These are phyloP conservation scores for Epichloe amarillans DNA, from an alignment of 2,329 filamentous ascomycete species.

Conservation along the genomic window DNA sequence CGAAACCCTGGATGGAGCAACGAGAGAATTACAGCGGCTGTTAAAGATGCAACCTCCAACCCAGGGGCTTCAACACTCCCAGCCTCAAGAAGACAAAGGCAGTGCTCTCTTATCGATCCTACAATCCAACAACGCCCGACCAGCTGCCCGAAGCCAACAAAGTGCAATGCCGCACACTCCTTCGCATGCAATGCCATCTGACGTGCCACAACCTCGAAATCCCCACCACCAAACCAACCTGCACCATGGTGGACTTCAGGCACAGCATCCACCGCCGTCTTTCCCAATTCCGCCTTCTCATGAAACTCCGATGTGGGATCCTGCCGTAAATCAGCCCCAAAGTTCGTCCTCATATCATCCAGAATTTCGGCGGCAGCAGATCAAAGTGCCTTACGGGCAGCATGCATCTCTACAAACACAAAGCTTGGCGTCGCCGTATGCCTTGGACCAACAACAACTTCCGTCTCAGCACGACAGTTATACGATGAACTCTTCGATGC, in stretches of 20 bases:
- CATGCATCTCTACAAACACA: constrained; percentile 43
- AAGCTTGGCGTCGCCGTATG: constrained; percentile 33
- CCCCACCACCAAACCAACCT: constrained; percentile 42
- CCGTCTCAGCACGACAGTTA: not conserved
- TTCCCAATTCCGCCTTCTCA: constrained; percentile 16
- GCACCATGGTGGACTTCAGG: constrained; percentile 23
- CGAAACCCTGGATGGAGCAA: constrained; percentile 37
- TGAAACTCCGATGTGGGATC: constrained; percentile 7
- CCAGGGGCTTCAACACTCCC: constrained; percentile 28
- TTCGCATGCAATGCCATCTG: constrained; percentile 36
- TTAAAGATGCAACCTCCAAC: constrained; percentile 42
- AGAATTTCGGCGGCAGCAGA: constrained; percentile 10
- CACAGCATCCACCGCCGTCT: constrained; percentile 18
- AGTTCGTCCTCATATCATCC: constrained; percentile 9
- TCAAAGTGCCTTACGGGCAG: constrained; percentile 27
- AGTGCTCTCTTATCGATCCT: constrained; percentile 41
- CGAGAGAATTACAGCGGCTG: constrained; percentile 38
- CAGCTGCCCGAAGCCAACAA: constrained; percentile 8
- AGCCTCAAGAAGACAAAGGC: constrained; percentile 29
- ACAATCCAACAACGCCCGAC: constrained; percentile 21
- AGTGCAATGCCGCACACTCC: constrained; percentile 33
- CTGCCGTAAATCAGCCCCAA: constrained; percentile 8
- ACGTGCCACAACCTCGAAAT: constrained; percentile 39
- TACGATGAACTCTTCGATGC: not conserved
- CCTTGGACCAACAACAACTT: constrained; percentile 15